Conservation (phyloP, 1,139 yeast genomes). For the Blastobotrys capitulatus region DNA sequence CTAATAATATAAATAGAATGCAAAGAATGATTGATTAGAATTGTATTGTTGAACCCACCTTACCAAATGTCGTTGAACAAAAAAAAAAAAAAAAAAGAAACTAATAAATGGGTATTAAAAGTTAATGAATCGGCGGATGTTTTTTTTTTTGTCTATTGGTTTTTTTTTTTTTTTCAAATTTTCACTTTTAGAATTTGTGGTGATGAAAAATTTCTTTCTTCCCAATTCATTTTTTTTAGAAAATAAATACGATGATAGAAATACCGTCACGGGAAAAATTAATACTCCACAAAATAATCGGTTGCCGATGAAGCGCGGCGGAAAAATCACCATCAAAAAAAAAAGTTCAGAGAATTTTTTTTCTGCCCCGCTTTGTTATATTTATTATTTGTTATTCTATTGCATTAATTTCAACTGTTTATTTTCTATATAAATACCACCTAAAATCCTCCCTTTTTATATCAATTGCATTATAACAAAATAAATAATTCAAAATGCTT, state of each 20-base stretch:
- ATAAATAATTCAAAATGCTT: neutral
- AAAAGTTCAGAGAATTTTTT: no score
- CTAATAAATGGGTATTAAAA: neutral
- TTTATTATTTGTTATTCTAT: neutral
- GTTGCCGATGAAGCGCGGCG: neutral
- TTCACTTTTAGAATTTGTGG: neutral
- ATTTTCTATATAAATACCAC: no score
- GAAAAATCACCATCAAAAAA: neutral
- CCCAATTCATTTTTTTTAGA: neutral
- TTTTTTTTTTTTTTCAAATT: neutral
- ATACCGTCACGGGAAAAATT: neutral
- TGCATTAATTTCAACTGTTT: no score
- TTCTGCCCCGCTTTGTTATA: neutral
- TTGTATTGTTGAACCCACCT: no score
- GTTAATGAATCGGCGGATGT: neutral
- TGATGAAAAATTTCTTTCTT: neutral
- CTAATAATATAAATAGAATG: no score
- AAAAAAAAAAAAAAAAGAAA: neutral
- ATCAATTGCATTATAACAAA: neutral
- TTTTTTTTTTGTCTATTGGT: neutral
- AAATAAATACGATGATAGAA: no score
- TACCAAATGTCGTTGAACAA: neutral
- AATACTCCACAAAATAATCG: no score
- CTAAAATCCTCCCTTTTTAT: no score
- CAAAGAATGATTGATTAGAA: no score